These are phyloP conservation scores for Cornus kousa DNA, from an alignment of 148 eudicot genomes.

Conservation along the genomic window DNA sequence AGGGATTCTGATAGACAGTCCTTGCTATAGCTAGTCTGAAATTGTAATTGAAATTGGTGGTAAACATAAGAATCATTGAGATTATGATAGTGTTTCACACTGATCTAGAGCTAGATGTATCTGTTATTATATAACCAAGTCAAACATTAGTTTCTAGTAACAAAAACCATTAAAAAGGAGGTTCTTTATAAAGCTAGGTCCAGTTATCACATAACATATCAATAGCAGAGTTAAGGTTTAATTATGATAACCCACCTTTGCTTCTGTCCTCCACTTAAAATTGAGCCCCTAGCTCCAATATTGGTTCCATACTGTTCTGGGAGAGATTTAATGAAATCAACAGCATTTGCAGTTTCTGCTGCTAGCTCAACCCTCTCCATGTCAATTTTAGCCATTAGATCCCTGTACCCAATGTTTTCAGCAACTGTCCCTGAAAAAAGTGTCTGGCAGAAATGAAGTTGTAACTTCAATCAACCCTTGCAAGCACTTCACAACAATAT, in stretches of 20 bases:
- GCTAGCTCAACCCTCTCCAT: conserved; percentile 75
- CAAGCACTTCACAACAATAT: neutral
- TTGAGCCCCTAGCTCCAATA: conserved; percentile 85
- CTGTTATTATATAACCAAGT: neutral
- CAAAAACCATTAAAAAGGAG: neutral
- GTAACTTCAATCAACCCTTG: neutral
- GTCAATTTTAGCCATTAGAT: conserved; percentile 62
- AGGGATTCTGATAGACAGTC: conserved; percentile 84
- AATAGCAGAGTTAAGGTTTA: neutral
- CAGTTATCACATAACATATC: neutral
- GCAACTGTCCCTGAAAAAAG: conserved; percentile 89
- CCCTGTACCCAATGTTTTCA: conserved; percentile 93
- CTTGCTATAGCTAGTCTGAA: conserved; percentile 94
- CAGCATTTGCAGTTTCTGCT: conserved; percentile 89
- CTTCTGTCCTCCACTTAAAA: conserved; percentile 94
- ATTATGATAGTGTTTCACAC: neutral
- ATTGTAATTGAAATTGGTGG: neutral
- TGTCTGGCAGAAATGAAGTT: conserved; percentile 40
- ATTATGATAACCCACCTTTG: conserved; percentile 54
- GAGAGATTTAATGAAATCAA: conserved; percentile 75
- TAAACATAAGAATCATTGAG: neutral
- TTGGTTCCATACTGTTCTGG: conserved; percentile 68
- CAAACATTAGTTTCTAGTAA: neutral
- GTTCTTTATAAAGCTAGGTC: neutral
- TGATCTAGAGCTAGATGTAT: neutral